Conservation (phyloP, 2,329 filamentous ascomycete genomes). For the Fusarium hainanense region DNA sequence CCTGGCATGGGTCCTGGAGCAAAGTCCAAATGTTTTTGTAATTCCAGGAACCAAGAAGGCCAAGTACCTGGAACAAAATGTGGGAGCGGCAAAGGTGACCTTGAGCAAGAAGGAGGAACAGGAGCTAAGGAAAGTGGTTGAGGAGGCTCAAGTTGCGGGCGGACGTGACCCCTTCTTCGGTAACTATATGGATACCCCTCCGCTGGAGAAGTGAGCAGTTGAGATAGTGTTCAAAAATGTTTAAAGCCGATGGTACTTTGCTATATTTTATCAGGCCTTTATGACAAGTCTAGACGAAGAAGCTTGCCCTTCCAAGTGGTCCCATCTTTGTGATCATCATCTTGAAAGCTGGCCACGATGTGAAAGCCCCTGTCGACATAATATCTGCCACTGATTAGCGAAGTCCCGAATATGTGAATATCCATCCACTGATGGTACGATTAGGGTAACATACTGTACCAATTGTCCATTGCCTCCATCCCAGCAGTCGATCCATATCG, state of each 20-base stretch:
- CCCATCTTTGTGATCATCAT: not conserved
- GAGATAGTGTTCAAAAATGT: no score
- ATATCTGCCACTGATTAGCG: conserved; percentile 35
- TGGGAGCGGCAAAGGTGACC: conserved; percentile 48
- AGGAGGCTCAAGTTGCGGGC: conserved; percentile 45
- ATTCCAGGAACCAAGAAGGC: conserved; percentile 64
- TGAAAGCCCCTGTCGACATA: conserved; percentile 35
- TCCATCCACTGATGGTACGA: not conserved
- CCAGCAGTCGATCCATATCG: conserved; percentile 47
- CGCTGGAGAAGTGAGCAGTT: conserved; percentile 16
- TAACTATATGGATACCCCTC: conserved; percentile 33
- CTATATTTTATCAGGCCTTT: not conserved
- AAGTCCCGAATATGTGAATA: not conserved
- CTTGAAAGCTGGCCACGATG: conserved; percentile 22
- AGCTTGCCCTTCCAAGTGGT: conserved; percentile 31
- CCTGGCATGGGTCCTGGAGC: conserved; percentile 71
- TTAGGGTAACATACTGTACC: conserved; percentile 27
- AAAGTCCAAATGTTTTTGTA: conserved; percentile 69
- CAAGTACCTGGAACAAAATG: conserved; percentile 60
- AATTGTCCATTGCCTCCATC: conserved; percentile 41
- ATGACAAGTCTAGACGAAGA: conserved; percentile 32
- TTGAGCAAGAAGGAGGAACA: conserved; percentile 51
- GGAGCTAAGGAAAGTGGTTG: conserved; percentile 48
- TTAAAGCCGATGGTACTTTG: not conserved
- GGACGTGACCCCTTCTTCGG: conserved; percentile 40